These are phyloP conservation scores for Populus pruinosa DNA, from an alignment of 345 rosid genomes.

Conservation along the genomic window DNA sequence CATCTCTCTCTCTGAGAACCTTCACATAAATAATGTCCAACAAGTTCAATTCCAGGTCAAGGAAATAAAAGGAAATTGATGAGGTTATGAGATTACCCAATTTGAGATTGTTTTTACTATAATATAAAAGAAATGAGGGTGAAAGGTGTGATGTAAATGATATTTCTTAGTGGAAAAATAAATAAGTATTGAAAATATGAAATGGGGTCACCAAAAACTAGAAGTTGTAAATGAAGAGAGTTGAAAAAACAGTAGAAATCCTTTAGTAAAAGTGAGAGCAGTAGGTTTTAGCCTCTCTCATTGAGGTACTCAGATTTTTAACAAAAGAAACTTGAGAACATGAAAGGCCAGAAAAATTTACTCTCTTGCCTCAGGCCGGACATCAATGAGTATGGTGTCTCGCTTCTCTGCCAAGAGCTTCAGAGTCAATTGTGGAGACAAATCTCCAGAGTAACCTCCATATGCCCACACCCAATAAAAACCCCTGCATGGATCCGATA, in stretches of 20 bases:
- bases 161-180: not conserved
- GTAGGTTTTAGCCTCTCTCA: constrained; percentile 9
- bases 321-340: constrained; percentile 10
- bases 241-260: constrained; percentile 1
- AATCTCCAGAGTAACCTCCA: constrained; percentile 86
- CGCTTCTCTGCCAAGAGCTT: constrained; percentile 68
- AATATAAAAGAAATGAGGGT: no score
- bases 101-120: not conserved
- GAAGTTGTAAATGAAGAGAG: constrained; percentile 4
- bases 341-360: constrained; percentile 32
- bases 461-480: constrained; percentile 68
- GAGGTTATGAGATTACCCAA: not conserved
- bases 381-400: constrained; percentile 72
- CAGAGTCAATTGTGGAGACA: constrained; percentile 68
- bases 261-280: constrained; percentile 2
- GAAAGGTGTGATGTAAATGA: no score
- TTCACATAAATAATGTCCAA: constrained; percentile 28
- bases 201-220: not conserved
- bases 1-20: constrained; percentile 82
- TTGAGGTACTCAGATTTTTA: constrained; percentile 1
- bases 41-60: constrained; percentile 2
- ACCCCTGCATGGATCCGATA: constrained; percentile 90
- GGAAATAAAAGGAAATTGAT: not conserved
- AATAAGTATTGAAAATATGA: not conserved
- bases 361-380: constrained; percentile 92